These are phyloP conservation scores for Fusarium piperis DNA, from an alignment of 2,329 filamentous ascomycete species.

Conservation along the genomic window DNA sequence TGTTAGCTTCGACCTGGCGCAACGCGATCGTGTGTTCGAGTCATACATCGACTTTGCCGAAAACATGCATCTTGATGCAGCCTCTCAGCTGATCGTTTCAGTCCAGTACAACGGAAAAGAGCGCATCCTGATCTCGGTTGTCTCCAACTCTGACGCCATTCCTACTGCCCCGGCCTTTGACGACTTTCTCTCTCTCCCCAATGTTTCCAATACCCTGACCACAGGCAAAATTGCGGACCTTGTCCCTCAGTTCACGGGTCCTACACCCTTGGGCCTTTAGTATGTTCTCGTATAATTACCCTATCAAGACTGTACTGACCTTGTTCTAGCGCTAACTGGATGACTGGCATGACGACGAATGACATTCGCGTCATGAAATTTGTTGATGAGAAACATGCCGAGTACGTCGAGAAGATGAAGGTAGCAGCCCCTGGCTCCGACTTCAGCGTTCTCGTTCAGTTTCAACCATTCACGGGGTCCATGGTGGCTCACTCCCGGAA, in stretches of 20 bases:
- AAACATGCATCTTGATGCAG: conserved; percentile 38
- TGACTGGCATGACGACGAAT: conserved; percentile 43
- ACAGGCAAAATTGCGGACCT: conserved; percentile 41
- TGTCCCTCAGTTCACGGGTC: conserved; percentile 45
- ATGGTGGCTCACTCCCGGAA: conserved; percentile 37
- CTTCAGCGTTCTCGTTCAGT: conserved; percentile 43
- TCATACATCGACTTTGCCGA: conserved; percentile 44
- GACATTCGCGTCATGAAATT: conserved; percentile 45
- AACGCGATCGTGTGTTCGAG: conserved; percentile 40
- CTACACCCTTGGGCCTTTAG: conserved; percentile 45
- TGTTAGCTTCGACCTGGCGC: conserved; percentile 34
- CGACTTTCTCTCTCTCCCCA: conserved; percentile 31
- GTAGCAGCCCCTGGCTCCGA: conserved; percentile 36
- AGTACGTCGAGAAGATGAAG: conserved; percentile 43
- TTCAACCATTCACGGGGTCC: conserved; percentile 46
- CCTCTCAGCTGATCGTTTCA: conserved; percentile 44
- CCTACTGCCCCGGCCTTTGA: conserved; percentile 38
- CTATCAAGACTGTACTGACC: neutral
- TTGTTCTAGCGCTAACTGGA: conserved; percentile 43
- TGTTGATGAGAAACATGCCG: conserved; percentile 43
- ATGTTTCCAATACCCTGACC: conserved; percentile 34
- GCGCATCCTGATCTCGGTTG: conserved; percentile 30
- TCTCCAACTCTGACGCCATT: conserved; percentile 43
- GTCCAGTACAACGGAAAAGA: conserved; percentile 32
- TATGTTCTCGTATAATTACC: neutral